Percentiles rank a stretch among this genome's conserved stretches.
Conservation (phyloP, 805 yeast species). For the Ascoidea asiatica region DNA sequence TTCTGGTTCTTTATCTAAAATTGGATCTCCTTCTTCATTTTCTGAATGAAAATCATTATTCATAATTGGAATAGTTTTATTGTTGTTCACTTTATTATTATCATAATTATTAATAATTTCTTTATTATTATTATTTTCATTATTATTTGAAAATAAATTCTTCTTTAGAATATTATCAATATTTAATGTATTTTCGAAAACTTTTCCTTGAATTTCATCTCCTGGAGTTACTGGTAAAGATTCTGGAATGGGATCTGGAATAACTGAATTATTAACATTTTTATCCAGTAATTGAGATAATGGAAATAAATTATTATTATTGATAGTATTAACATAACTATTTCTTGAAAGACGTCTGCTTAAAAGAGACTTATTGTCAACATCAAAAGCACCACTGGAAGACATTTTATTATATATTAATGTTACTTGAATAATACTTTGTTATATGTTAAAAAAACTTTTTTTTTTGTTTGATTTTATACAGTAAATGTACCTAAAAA, state of each 20-base stretch:
- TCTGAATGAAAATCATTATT: neutral
- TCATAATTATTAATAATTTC: constrained; percentile 3
- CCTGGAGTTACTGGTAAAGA: constrained; percentile 29
- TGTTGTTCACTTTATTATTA: neutral
- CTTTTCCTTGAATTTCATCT: constrained; percentile 13
- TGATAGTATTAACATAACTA: no score
- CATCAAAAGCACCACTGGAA: no score
- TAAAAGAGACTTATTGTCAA: no score
- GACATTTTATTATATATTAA: no score
- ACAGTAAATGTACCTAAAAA: no score
- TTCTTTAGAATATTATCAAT: neutral
- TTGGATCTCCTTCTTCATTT: constrained; percentile 7
- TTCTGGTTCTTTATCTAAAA: constrained; percentile 18
- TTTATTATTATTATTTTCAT: neutral
- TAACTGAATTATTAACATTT: constrained; percentile 5
- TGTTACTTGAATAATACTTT: no score
- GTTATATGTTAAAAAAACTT: no score
- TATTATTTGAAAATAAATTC: neutral
- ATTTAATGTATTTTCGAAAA: neutral
- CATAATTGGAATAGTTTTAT: neutral
- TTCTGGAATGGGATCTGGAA: constrained; percentile 26
- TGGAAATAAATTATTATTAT: no score
- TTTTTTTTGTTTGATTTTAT: no score
- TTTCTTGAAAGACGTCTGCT: no score
- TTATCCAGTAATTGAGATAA: no score